These are phyloP conservation scores for Ophiostoma sp. DNA, from an alignment of 2,329 filamentous ascomycete species.

Conservation along the genomic window DNA sequence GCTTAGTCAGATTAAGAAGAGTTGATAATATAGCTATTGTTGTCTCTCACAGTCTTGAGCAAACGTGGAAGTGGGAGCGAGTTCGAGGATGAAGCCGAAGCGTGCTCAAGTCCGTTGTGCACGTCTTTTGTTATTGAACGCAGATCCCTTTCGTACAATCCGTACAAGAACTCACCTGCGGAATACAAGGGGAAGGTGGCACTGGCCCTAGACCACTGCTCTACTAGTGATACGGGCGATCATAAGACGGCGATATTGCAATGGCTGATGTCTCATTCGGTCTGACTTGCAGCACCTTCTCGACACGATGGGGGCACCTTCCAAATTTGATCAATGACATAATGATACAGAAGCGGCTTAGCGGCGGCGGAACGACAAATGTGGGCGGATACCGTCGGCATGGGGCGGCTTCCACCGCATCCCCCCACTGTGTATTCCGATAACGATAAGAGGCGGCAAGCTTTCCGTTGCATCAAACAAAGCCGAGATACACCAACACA, in stretches of 20 bases:
- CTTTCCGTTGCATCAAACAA: conserved; percentile 24
- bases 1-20: background rate
- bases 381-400: conserved; percentile 32
- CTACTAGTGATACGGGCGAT: background rate
- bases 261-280: conserved; percentile 1
- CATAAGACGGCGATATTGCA: background rate
- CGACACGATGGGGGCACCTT: background rate
- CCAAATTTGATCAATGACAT: conserved; percentile 1
- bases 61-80: background rate
- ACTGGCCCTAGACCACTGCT: too few relatives aligned
- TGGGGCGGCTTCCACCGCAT: conserved; percentile 23
- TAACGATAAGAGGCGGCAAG: conserved; percentile 19
- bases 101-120: too few relatives aligned
- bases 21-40: background rate
- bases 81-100: background rate
- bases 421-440: conserved; percentile 19
- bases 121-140: too few relatives aligned
- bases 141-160: too few relatives aligned
- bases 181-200: too few relatives aligned
- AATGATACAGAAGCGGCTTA: conserved; percentile 5
- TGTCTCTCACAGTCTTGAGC: background rate
- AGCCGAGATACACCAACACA: conserved; percentile 20
- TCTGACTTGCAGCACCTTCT: background rate
- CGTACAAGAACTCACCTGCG: too few relatives aligned
- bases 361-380: conserved; percentile 16